Evolutionary conservation across 345 rosid genomes (phyloP).

Genomic region (Streptanthus diversifolius): DNA sequence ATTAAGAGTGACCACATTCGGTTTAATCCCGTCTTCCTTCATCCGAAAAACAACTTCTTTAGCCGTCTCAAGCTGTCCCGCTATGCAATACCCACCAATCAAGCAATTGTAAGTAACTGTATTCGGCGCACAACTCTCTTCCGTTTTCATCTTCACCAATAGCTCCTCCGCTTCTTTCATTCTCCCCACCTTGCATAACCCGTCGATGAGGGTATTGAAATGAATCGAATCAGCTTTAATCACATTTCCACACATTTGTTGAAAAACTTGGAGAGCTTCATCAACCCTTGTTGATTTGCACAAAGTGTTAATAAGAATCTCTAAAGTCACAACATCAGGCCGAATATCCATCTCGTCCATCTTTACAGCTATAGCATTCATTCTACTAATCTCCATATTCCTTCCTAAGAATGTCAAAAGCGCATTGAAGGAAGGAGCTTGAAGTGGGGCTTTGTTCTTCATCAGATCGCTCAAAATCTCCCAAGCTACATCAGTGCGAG

Average conservation of each 20-base stretch:
- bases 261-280: conserved; percentile 57
- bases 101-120: conserved; percentile 61
- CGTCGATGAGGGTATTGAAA: conserved; percentile 67
- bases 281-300: conserved; percentile 64
- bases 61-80: conserved; percentile 58
- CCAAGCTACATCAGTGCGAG: conserved; percentile 44
- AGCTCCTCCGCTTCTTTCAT: conserved; percentile 61
- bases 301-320: conserved; percentile 53
- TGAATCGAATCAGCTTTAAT: conserved; percentile 60
- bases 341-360: conserved; percentile 53
- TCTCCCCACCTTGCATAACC: conserved; percentile 76
- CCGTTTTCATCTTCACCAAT: conserved; percentile 50
- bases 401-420: conserved; percentile 56
- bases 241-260: conserved; percentile 39
- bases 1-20: conserved; percentile 56
- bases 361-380: conserved; percentile 50
- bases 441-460: conserved; percentile 42
- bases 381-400: conserved; percentile 40
- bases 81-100: conserved; percentile 69
- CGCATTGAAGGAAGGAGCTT: conserved; percentile 56
- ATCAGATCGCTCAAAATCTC: conserved; percentile 43
- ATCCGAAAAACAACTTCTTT: conserved; percentile 52
- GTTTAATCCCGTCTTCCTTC: conserved; percentile 47
- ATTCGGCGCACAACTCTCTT: conserved; percentile 43
- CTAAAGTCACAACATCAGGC: conserved; percentile 61